Conservation (phyloP, 352 stramenopile species). For the Globisporangium viniferum region DNA sequence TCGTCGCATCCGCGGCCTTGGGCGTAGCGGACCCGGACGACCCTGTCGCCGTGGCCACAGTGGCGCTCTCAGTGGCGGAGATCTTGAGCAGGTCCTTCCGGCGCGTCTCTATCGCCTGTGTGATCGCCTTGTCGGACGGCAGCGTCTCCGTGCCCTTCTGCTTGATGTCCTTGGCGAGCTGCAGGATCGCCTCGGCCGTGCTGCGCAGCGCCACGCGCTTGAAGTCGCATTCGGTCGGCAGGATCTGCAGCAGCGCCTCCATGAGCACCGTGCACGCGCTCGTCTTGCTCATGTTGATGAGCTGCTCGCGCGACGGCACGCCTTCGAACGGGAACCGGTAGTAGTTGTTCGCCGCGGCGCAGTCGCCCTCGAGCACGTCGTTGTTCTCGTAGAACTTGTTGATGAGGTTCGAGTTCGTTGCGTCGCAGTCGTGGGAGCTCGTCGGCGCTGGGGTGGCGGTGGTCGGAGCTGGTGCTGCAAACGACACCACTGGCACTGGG, state of each 20-base stretch:
- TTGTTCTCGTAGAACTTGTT: slow-evolving; percentile 22
- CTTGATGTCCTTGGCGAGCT: slow-evolving; percentile 13
- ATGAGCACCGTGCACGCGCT: slow-evolving; percentile 17
- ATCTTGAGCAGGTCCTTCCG: slow-evolving; percentile 11
- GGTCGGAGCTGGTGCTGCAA: not conserved
- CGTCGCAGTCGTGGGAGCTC: slow-evolving; percentile 6
- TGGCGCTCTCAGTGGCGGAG: not conserved
- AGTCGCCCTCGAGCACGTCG: slow-evolving; percentile 19
- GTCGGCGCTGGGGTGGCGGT: not conserved
- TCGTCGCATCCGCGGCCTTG: not conserved
- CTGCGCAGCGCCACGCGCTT: slow-evolving; percentile 16
- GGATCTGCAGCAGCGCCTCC: slow-evolving; percentile 14
- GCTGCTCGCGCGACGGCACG: slow-evolving; percentile 16
- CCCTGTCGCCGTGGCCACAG: not conserved
- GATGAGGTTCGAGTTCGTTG: slow-evolving; percentile 8
- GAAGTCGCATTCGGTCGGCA: slow-evolving; percentile 20
- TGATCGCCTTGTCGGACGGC: slow-evolving; percentile 10
- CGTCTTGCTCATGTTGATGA: slow-evolving; percentile 18
- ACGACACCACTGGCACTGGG: not conserved
- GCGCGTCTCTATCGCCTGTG: slow-evolving; percentile 12
- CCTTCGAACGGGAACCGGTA: slow-evolving; percentile 27
- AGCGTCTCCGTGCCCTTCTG: not conserved
- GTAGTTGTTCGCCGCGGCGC: slow-evolving; percentile 13
- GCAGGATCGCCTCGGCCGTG: slow-evolving; percentile 19
- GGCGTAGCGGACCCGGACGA: not conserved